Conservation (phyloP, 208 protist genomes). For the Zelonia costaricensis region DNA sequence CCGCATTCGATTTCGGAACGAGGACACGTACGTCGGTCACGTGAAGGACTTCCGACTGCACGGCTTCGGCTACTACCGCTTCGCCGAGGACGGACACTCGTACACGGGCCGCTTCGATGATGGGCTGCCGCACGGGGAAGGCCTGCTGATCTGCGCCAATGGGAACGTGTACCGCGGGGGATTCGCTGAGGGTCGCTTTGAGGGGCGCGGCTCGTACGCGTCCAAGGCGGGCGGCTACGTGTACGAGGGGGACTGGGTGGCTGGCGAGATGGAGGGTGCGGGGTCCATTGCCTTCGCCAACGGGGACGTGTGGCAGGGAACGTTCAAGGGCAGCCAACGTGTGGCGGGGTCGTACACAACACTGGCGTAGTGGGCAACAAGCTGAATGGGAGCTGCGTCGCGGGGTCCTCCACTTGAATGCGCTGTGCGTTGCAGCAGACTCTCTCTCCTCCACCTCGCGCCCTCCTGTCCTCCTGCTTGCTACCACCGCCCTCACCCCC, state of each 20-base stretch:
- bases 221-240: slow-evolving; percentile 38
- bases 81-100: slow-evolving; percentile 41
- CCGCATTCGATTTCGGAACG: slow-evolving; percentile 59
- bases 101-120: slow-evolving; percentile 51
- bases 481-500: no score
- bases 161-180: slow-evolving; percentile 62
- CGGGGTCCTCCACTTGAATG: background rate
- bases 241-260: slow-evolving; percentile 71
- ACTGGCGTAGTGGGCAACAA: slow-evolving; percentile 6
- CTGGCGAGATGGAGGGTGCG: slow-evolving; percentile 58
- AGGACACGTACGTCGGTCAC: slow-evolving; percentile 63
- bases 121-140: slow-evolving; percentile 54
- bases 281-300: slow-evolving; percentile 65
- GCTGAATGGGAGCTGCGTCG: no score
- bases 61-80: slow-evolving; percentile 61
- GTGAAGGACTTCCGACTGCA: slow-evolving; percentile 51
- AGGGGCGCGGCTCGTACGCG: slow-evolving; percentile 54
- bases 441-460: no score
- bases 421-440: no score
- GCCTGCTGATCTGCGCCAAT: slow-evolving; percentile 58
- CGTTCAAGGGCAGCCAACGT: slow-evolving; percentile 46
- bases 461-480: no score
- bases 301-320: slow-evolving; percentile 72
- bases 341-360: slow-evolving; percentile 43
- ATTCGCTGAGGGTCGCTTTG: slow-evolving; percentile 42